These are phyloP conservation scores for Oryza longistaminata DNA, from an alignment of 176 grass and related monocot genomes.

Conservation along the genomic window DNA sequence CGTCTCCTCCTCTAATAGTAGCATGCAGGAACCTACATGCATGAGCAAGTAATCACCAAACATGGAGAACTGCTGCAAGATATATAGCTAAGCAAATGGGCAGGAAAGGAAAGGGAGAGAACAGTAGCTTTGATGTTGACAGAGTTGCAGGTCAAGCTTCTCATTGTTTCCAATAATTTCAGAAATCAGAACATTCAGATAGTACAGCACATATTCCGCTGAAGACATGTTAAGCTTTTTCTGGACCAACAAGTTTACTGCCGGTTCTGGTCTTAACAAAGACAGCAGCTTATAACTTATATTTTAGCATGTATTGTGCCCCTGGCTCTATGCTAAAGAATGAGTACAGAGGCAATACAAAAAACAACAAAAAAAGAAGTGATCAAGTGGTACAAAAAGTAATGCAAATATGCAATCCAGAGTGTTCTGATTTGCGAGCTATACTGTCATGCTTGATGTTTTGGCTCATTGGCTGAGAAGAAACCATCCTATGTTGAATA, in stretches of 20 bases:
- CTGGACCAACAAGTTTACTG: slow-evolving; percentile 38
- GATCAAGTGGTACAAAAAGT: slow-evolving; percentile 43
- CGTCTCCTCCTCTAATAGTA: slow-evolving; percentile 30
- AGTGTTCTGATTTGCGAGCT: slow-evolving; percentile 46
- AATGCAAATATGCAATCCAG: slow-evolving; percentile 41
- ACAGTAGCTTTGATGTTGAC: slow-evolving; percentile 55
- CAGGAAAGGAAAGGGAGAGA: slow-evolving; percentile 38
- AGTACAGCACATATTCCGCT: neutral
- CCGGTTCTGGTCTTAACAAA: slow-evolving; percentile 33
- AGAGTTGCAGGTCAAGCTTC: slow-evolving; percentile 44
- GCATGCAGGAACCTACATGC: slow-evolving; percentile 39
- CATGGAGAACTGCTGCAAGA: slow-evolving; percentile 42
- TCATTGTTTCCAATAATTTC: slow-evolving; percentile 25
- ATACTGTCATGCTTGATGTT: slow-evolving; percentile 37
- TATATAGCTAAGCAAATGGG: slow-evolving; percentile 58
- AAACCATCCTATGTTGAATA: slow-evolving; percentile 41
- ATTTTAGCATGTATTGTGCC: slow-evolving; percentile 28
- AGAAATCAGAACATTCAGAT: slow-evolving; percentile 4
- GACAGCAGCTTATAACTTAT: slow-evolving; percentile 20
- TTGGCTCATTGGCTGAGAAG: slow-evolving; percentile 37
- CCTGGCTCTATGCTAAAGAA: slow-evolving; percentile 5
- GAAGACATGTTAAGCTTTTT: slow-evolving; percentile 44
- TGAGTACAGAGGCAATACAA: slow-evolving; percentile 15
- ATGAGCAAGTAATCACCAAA: slow-evolving; percentile 46
- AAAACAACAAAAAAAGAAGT: slow-evolving; percentile 22